Percentiles rank a stretch among this genome's conserved stretches.
These are phyloP conservation scores for Lophium mytilinum DNA, from an alignment of 495 filamentous ascomycete genomes.

Conservation along the genomic window DNA sequence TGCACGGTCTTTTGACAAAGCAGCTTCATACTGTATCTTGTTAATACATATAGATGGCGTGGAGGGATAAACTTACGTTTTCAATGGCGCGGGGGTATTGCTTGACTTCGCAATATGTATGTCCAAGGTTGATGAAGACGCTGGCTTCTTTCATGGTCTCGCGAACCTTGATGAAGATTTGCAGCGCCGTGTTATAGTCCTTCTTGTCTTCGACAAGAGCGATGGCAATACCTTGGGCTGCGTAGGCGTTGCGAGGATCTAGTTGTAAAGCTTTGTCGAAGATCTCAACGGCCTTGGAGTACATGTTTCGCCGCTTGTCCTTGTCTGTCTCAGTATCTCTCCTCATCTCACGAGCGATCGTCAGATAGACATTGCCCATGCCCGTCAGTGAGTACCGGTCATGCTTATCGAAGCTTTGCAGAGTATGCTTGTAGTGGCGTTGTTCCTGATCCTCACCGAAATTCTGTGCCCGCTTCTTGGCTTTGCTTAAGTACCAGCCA, in stretches of 20 bases:
- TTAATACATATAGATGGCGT: background rate
- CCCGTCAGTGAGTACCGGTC: slow-evolving; percentile 88
- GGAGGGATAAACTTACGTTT: slow-evolving; percentile 39
- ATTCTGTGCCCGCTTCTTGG: slow-evolving; percentile 66
- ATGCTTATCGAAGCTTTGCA: slow-evolving; percentile 92
- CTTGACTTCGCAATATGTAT: slow-evolving; percentile 79
- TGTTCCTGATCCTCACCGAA: slow-evolving; percentile 85
- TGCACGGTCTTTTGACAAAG: slow-evolving; percentile 69
- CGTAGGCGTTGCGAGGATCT: slow-evolving; percentile 88
- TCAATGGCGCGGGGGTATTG: slow-evolving; percentile 89
- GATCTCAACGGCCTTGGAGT: slow-evolving; percentile 89
- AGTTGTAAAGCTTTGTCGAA: slow-evolving; percentile 95
- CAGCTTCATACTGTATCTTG: slow-evolving; percentile 65
- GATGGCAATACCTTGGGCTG: slow-evolving; percentile 91
- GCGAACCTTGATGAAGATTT: slow-evolving; percentile 77
- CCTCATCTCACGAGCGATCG: slow-evolving; percentile 86
- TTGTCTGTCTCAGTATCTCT: slow-evolving; percentile 81
- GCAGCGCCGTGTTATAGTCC: slow-evolving; percentile 68
- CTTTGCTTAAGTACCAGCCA: slow-evolving; percentile 83
- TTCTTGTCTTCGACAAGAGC: slow-evolving; percentile 89
- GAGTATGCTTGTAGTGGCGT: slow-evolving; percentile 88
- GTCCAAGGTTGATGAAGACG: slow-evolving; percentile 85
- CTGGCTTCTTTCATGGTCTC: slow-evolving; percentile 81
- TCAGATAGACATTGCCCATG: slow-evolving; percentile 90
- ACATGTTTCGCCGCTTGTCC: slow-evolving; percentile 77